Evolutionary conservation across 441 rosid species (phyloP), one percentile per base, ranked within the genome.

Genomic region (Daphne laureola): DNA sequence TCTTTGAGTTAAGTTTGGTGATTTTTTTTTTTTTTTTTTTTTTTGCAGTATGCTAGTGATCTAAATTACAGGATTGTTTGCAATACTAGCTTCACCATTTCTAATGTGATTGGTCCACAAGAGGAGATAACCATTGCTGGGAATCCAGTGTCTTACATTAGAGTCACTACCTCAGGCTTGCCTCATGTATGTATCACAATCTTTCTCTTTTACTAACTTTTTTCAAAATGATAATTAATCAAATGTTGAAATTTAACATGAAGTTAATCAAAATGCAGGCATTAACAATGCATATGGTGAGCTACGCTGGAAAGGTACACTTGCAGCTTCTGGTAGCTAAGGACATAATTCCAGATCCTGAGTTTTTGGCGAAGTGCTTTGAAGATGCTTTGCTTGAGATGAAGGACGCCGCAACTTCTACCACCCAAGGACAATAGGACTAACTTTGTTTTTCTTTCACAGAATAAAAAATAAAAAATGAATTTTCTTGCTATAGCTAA

Each of bases 331-430:
- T 79, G 64, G 88, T 71, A 43, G 82, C 88, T 17, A 79, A 77
- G 66, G 88, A 79, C 50, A 67, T 84, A 3, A 73, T 84, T 31
- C 89, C 76, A 21, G 88, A 79, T 48, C 84, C 89, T 1, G 88
- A 74, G 55, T 71, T 76, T 62, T 74, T 82, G 14, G 86, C 84
- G 4, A 76, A 71, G 58, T 78, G 81, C 70, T 79, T 78, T 12
- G 74, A 81, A 65, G 82, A 78, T 43, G 70, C 77, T 6, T 64
- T 85, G 68, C 51, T 59, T 46, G 77, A 80, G 59, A 78, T 85
- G 93, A 82, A 78, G 50, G 62, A 62, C 54, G 83, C 81, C 5
- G 78, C 77, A 41, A 12, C 47, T 11, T 40, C 51, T 4, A 36
- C 67, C 49, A 11, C 16, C 12, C 51, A 59, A 21, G 50, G n/a